These are phyloP conservation scores for Glonium stellatum DNA, from an alignment of 495 filamentous ascomycete species.

Conservation along the genomic window DNA sequence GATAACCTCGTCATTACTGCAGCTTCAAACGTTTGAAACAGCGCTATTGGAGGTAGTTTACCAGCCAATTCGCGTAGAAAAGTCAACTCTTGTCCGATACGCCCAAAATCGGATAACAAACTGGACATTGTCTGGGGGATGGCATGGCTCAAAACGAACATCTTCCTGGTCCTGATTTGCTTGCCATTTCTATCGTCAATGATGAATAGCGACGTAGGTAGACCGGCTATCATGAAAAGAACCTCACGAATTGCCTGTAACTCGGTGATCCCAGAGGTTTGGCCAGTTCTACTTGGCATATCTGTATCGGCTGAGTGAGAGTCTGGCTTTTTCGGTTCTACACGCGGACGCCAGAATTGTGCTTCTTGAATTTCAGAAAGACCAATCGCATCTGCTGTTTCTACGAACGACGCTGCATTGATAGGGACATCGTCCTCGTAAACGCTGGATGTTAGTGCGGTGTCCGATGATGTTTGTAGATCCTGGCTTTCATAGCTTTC, in stretches of 20 bases:
- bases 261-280: conserved; percentile 54
- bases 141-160: conserved; percentile 15
- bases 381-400: conserved; percentile 35
- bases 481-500: conserved; percentile 32
- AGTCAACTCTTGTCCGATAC: conserved; percentile 44
- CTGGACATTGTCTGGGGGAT: conserved; percentile 33
- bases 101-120: conserved; percentile 40
- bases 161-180: conserved; percentile 21
- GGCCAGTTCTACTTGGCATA: not conserved
- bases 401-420: conserved; percentile 36
- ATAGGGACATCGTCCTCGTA: conserved; percentile 36
- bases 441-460: conserved; percentile 26
- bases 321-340: conserved; percentile 12
- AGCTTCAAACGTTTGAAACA: conserved; percentile 52
- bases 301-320: conserved; percentile 24
- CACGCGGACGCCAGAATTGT: conserved; percentile 50
- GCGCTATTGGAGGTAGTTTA: conserved; percentile 38
- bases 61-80: conserved; percentile 43
- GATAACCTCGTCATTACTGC: conserved; percentile 40
- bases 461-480: conserved; percentile 18
- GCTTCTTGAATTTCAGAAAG: conserved; percentile 48
- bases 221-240: conserved; percentile 75
- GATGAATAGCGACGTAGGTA: conserved; percentile 65
- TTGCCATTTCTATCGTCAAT: conserved; percentile 37
- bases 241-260: conserved; percentile 68